phyloP scores from a whole-genome alignment of 1,139 yeast species.

The Yamadazyma mexicana region DNA sequence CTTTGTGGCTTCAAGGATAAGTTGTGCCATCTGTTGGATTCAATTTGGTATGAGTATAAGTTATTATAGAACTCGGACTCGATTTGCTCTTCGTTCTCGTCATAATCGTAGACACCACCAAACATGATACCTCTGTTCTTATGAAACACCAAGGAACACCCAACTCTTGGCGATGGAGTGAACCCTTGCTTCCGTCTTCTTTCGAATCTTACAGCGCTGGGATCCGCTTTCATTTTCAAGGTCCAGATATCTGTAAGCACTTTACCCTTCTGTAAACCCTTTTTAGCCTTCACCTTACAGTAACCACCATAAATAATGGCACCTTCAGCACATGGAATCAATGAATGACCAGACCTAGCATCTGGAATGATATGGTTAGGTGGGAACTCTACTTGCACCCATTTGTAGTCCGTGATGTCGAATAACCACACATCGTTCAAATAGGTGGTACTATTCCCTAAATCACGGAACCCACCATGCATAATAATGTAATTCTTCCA shows the following conservation, averaged over 20 bases:
- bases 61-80: constrained; percentile 84
- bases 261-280: constrained; percentile 89
- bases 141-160: constrained; percentile 86
- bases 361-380: constrained; percentile 81
- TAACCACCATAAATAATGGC: constrained; percentile 92
- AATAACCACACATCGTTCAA: constrained; percentile 88
- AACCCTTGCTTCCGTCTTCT: constrained; percentile 86
- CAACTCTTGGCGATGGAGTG: constrained; percentile 91
- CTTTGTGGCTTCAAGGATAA: constrained; percentile 65
- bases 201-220: constrained; percentile 82
- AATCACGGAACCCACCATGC: constrained; percentile 92
- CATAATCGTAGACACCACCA: constrained; percentile 95
- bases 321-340: constrained; percentile 81
- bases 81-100: constrained; percentile 90
- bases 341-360: constrained; percentile 90
- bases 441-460: constrained; percentile 82
- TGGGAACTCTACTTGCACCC: constrained; percentile 90
- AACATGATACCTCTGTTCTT: constrained; percentile 90
- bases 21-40: constrained; percentile 86
- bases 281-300: constrained; percentile 86
- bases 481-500: constrained; percentile 89
- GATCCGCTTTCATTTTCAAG: constrained; percentile 82
- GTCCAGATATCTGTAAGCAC: constrained; percentile 88
- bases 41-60: constrained; percentile 79
- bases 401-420: constrained; percentile 83